Evolutionary conservation across 352 stramenopile genomes (phyloP), one percentile per base, ranked within the genome.

Genomic region (Phytophthora agathidicida): DNA sequence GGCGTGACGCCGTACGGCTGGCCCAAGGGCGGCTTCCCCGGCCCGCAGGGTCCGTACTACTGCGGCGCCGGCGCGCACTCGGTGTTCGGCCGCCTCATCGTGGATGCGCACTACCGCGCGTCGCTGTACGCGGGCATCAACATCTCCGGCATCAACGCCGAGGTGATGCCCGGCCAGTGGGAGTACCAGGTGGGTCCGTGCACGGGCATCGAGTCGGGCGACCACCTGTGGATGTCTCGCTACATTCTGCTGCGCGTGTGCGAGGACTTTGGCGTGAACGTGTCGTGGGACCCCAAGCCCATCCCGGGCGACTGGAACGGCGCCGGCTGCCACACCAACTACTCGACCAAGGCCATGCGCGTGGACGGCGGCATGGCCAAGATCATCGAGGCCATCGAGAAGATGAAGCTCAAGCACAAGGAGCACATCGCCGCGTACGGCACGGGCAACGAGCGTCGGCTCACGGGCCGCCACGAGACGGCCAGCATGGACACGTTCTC

Each of bases 231-330:
- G 92, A 97, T 98, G 79, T 97, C 86, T 33, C 93, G 96, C 66
- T 99, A 99, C 88, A 96, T 99, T 43, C 84, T 99, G 65, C 77
- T 97, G 57, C 93, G 96, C 48, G 94, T 99, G 37, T 99, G 94
- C 74, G 96, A 99, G 71, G 94, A 98, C 73, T 98, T 98, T 71
- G 93, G 96, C 56, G 94, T 99, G 33, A 98, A 97, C 76, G 97
- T 98, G 60, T 98, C 94, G 57, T 91, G 97, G 59, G 94, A 99
- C 85, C 96, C 96, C 44, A 99, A 99, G 83, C 96, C 96, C 16
- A 98, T 99, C 77, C 89, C 97, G 14, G 96, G 96, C 50, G 96
- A 99, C 78, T 99, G 96, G 96, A 99, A 99, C 77, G 96, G 96
- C 33, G 96, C 96, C 2, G 96, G 96, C 43, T 96, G 86, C 84